Evolutionary conservation across 2,329 filamentous ascomycete species (phyloP), one percentile per base, ranked within the genome.

Genomic region (Fusarium chuoi): DNA sequence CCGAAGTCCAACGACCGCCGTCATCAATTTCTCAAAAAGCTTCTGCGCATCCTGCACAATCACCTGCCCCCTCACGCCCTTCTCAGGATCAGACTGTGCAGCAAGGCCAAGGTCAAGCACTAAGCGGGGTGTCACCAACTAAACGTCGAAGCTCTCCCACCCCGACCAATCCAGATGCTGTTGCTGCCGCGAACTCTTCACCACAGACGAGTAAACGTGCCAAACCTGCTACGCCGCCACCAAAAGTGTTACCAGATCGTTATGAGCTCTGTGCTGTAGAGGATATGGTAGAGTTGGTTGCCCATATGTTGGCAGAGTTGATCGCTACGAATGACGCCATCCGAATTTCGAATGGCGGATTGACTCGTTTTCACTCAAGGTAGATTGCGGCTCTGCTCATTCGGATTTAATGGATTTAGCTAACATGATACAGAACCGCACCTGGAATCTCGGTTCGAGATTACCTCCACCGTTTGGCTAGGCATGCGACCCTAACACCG

Each of bases 281-380:
- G 78, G 95, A 98, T 80, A 89, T 99, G 80, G 96, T 98, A 35
- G 88, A 96, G 46, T 85, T 99, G 69, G 96, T 99, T 75, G 91
- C 95, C 51, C 94, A 97, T 79, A 98, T 99, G 96, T 88, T 99
- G 54, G 92, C 95, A 82, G 96, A 99, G 83, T 86, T 99, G 54
- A 97, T 99, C 75, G 91, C 94, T 70, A 94, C 96, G 72, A 99
- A 99, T 79, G 96, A 99, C 81, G 95, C 96, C 52, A 89, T 98
- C 62, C 91, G 92, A 77, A 82, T 83, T 65, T 83, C 83, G 13
- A 94, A 94, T 75, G 95, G 94, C 39, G 93, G 94, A 39, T 87
- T 99, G 63, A 99, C 96, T 57, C 90, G 96, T 61, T 99, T 99
- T 82, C 96, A 99, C 83, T 98, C 95, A 49, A 92, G 95, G 93